A percentile compares a stretch with the other conserved stretches of the same genome.
These are phyloP conservation scores for Sophora flavescens DNA, from an alignment of 306 rosid genomes.

Conservation along the genomic window DNA sequence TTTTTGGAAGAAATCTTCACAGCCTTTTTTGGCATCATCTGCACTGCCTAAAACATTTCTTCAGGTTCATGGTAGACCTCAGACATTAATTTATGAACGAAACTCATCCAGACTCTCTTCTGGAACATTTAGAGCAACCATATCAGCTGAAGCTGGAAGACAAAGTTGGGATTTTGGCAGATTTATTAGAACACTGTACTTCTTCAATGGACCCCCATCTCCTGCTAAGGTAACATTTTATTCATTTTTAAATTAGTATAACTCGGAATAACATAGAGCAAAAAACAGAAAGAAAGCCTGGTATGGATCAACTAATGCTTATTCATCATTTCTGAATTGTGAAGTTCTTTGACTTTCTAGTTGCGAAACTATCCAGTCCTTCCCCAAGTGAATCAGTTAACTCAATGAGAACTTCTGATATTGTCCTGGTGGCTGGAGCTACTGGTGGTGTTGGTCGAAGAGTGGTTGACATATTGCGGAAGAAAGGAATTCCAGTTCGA, in stretches of 20 bases:
- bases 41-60: slow-evolving; percentile 79
- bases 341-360: slow-evolving; percentile 85
- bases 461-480: slow-evolving; percentile 75
- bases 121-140: slow-evolving; percentile 48
- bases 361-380: slow-evolving; percentile 66
- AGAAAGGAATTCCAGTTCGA: slow-evolving; percentile 85
- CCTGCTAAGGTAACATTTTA: slow-evolving; percentile 74
- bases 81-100: slow-evolving; percentile 47
- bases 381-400: slow-evolving; percentile 63
- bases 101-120: slow-evolving; percentile 46
- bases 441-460: slow-evolving; percentile 98
- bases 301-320: slow-evolving; percentile 56
- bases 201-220: slow-evolving; percentile 86
- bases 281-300: neutral
- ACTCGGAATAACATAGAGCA: neutral
- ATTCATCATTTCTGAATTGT: slow-evolving; percentile 57
- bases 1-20: slow-evolving; percentile 45
- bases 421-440: slow-evolving; percentile 91
- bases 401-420: slow-evolving; percentile 75
- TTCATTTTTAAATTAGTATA: slow-evolving; percentile 21
- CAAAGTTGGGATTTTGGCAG: slow-evolving; percentile 88
- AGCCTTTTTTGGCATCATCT: slow-evolving; percentile 49
- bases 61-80: slow-evolving; percentile 60
- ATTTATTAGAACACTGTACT: slow-evolving; percentile 75
- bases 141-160: slow-evolving; percentile 68